These are phyloP conservation scores for Diphasiastrum complanatum DNA, from an alignment of 83 land plant genomes.

Conservation along the genomic window DNA sequence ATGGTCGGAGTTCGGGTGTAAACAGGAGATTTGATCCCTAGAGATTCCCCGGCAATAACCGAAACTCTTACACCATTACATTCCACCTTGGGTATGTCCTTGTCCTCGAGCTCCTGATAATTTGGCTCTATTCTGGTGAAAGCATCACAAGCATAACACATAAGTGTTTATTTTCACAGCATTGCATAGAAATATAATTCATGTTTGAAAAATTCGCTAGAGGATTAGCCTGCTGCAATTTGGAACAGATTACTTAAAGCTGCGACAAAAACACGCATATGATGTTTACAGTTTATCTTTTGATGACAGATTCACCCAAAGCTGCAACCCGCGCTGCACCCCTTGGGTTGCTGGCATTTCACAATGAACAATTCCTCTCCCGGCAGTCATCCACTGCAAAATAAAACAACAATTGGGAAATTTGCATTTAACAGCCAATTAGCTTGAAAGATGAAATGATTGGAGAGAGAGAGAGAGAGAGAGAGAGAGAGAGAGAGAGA, in stretches of 20 bases:
- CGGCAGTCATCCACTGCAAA: slow-evolving; percentile 89
- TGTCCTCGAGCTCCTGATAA: slow-evolving; percentile 63
- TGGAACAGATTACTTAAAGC: not conserved
- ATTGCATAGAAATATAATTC: not conserved
- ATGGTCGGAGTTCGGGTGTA: slow-evolving; percentile 84
- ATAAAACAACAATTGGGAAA: no score
- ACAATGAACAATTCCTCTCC: slow-evolving; percentile 81
- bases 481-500: not conserved
- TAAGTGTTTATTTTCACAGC: not conserved
- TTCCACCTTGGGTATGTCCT: slow-evolving; percentile 47
- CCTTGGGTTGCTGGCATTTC: slow-evolving; percentile 75
- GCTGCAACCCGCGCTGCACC: slow-evolving; percentile 56
- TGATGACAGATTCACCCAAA: slow-evolving; percentile 84
- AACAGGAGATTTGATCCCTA: slow-evolving; percentile 66
- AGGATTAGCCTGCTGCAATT: not conserved
- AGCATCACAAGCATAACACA: not conserved
- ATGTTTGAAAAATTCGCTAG: not conserved
- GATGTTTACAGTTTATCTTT: slow-evolving; percentile 66
- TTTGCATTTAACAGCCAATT: no score
- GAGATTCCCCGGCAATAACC: slow-evolving; percentile 75
- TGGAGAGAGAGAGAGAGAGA: no score
- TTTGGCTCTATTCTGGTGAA: slow-evolving; percentile 79
- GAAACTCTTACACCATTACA: slow-evolving; percentile 65
- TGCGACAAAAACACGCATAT: not conserved
- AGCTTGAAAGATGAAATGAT: no score